Conservation (phyloP, 768 basidiomycete genomes). For the Mycena alexandri region DNA sequence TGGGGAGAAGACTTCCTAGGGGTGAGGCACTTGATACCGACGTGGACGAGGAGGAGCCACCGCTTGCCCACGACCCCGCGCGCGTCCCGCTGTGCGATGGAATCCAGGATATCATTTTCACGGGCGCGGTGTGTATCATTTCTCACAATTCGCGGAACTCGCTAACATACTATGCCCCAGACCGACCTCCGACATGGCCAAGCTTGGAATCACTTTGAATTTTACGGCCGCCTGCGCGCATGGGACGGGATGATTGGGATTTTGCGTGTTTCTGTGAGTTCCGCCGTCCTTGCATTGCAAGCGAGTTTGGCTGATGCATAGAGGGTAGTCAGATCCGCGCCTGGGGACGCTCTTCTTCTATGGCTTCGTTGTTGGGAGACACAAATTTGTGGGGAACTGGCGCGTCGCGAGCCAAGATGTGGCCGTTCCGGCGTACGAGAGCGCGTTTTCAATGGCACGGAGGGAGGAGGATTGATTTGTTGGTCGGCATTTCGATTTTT, state of each 20-base stretch:
- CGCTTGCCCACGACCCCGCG: conserved; percentile 34
- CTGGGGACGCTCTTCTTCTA: conserved; percentile 66
- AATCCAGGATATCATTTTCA: conserved; percentile 70
- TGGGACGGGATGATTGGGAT: conserved; percentile 74
- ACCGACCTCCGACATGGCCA: conserved; percentile 62
- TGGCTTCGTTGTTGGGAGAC: conserved; percentile 75
- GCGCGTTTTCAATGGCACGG: conserved; percentile 72
- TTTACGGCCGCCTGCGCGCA: conserved; percentile 65
- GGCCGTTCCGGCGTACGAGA: conserved; percentile 67
- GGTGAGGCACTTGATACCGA: conserved; percentile 39
- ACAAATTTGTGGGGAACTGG: conserved; percentile 83
- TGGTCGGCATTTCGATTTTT: no score
- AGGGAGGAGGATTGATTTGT: conserved; percentile 50
- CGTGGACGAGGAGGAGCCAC: conserved; percentile 33
- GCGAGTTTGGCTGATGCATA: no score
- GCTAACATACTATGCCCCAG: conserved; percentile 43
- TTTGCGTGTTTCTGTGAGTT: conserved; percentile 54
- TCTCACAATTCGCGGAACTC: not conserved
- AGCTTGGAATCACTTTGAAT: conserved; percentile 62
- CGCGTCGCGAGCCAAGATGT: conserved; percentile 61
- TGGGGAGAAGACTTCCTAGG: conserved; percentile 31
- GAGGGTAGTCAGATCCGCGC: conserved; percentile 34
- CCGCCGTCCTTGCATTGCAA: no score
- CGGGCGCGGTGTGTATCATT: conserved; percentile 62
- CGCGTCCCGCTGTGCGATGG: conserved; percentile 58